phyloP scores from a whole-genome alignment of 768 basidiomycete species.

The Russula dissimulans region DNA sequence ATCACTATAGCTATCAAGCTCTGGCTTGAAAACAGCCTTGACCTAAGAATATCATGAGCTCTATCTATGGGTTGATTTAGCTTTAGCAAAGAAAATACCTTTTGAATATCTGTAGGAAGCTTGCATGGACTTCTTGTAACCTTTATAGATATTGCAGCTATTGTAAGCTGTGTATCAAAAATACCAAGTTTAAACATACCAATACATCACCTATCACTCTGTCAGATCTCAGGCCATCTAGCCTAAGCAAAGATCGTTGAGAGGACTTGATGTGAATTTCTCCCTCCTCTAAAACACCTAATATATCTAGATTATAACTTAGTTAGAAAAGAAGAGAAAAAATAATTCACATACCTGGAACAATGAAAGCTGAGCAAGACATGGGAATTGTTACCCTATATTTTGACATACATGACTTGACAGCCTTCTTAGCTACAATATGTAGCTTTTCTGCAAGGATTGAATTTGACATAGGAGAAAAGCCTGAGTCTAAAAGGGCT shows the following conservation, averaged over 20 bases:
- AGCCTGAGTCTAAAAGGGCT: constrained; percentile 49
- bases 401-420: constrained; percentile 35
- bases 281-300: constrained; percentile 39
- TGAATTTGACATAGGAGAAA: constrained; percentile 39
- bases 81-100: constrained; percentile 29
- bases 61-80: too few species aligned
- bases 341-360: constrained; percentile 37
- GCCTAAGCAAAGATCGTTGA: constrained; percentile 30
- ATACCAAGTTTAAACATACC: constrained; percentile 26
- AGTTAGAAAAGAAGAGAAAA: background rate
- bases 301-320: constrained; percentile 35
- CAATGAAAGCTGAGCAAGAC: constrained; percentile 52
- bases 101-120: constrained; percentile 56
- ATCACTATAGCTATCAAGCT: constrained; percentile 41
- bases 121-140: constrained; percentile 64
- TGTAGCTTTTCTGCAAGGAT: constrained; percentile 47
- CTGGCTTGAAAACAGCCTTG: constrained; percentile 43
- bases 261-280: constrained; percentile 53
- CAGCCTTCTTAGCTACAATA: constrained; percentile 36
- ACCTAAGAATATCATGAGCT: constrained; percentile 30
- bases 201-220: constrained; percentile 49
- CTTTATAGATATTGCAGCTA: constrained; percentile 23
- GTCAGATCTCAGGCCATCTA: constrained; percentile 39
- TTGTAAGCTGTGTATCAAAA: background rate
- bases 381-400: constrained; percentile 45